Conservation (phyloP, 495 filamentous ascomycete genomes). For the Penicillium malachiteum region DNA sequence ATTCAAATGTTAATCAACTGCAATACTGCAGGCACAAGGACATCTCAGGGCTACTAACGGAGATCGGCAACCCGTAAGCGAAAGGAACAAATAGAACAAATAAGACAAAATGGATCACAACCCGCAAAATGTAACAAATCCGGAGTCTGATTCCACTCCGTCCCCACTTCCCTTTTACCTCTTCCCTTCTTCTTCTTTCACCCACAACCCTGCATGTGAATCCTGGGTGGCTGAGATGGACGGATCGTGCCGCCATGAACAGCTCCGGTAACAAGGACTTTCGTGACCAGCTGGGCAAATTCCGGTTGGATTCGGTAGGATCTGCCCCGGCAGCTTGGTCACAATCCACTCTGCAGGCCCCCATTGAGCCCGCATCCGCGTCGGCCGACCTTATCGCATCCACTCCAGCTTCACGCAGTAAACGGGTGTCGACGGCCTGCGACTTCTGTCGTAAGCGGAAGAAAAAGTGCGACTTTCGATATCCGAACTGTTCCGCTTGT, state of each 20-base stretch:
- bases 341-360: constrained; percentile 5
- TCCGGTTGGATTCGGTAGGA: constrained; percentile 39
- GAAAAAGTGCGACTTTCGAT: constrained; percentile 56
- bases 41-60: too few relatives aligned
- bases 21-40: too few relatives aligned
- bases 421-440: constrained; percentile 50
- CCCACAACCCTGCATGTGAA: not conserved
- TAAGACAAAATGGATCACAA: not conserved
- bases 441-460: constrained; percentile 55
- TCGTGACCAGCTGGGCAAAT: constrained; percentile 47
- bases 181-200: not conserved
- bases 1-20: too few relatives aligned
- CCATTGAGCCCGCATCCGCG: not conserved
- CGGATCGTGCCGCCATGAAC: constrained; percentile 42
- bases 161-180: not conserved
- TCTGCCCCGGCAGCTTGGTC: constrained; percentile 19
- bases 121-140: not conserved
- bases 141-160: not conserved
- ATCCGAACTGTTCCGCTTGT: constrained; percentile 53
- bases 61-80: not conserved
- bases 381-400: not conserved
- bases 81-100: not conserved
- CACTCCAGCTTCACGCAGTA: constrained; percentile 27
- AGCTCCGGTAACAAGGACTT: constrained; percentile 41
- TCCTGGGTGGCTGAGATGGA: constrained; percentile 26